phyloP scores from a whole-genome alignment of 2,329 filamentous ascomycete genomes.

The Pseudocercospora eumusae region DNA sequence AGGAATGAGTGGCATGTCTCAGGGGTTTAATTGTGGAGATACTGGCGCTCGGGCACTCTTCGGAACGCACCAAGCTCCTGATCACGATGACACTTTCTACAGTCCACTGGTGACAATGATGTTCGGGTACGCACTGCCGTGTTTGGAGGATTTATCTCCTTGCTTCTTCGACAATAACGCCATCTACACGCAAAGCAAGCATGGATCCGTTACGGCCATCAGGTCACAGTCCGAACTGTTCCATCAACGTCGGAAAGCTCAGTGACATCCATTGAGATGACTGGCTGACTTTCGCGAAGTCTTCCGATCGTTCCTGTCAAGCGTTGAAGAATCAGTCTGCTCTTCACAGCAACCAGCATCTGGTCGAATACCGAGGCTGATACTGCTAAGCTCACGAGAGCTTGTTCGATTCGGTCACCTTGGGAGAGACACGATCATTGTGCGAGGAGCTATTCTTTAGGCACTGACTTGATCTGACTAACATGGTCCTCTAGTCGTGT shows the following conservation, averaged over 20 bases:
- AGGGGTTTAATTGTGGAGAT: not conserved
- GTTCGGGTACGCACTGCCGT: slow-evolving; percentile 1
- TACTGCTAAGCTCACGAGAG: too few relatives aligned
- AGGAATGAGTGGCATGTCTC: not conserved
- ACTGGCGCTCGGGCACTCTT: not conserved
- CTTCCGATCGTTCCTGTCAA: too few relatives aligned
- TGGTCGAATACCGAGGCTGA: too few relatives aligned
- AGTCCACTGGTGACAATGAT: too few relatives aligned
- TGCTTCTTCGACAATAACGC: not conserved
- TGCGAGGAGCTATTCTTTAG: too few relatives aligned
- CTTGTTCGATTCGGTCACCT: too few relatives aligned
- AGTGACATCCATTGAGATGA: too few relatives aligned
- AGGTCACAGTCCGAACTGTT: not conserved
- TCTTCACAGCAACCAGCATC: too few relatives aligned
- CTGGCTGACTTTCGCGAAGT: too few relatives aligned
- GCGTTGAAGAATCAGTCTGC: too few relatives aligned
- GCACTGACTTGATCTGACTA: too few relatives aligned
- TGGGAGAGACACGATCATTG: too few relatives aligned
- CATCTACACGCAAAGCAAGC: not conserved
- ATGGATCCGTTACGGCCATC: not conserved
- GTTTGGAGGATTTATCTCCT: not conserved
- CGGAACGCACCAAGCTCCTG: not conserved
- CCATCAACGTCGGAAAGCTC: not conserved
- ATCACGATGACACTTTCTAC: slow-evolving; percentile 1
- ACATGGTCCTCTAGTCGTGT: not conserved